Percentiles rank a stretch among this genome's conserved stretches.
Conservation (phyloP, 2,329 filamentous ascomycete species). For the Hypoxylon sp. region DNA sequence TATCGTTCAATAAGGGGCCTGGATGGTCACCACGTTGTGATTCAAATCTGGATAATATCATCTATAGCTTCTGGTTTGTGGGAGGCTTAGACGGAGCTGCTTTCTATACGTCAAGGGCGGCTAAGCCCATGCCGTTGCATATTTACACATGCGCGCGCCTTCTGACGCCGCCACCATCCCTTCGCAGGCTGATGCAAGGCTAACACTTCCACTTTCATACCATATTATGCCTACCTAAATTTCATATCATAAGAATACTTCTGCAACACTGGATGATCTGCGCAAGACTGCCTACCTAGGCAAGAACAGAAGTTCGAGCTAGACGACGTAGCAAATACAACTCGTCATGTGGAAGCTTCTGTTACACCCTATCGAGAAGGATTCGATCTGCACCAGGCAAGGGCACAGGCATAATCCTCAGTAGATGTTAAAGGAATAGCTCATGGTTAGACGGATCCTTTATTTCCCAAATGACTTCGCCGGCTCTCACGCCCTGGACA, state of each 20-base stretch:
- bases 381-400: constrained; percentile 19
- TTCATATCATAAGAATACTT: neutral
- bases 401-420: neutral
- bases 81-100: neutral
- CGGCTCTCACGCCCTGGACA: constrained; percentile 4
- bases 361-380: neutral
- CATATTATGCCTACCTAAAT: neutral
- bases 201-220: neutral
- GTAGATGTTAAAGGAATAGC: neutral
- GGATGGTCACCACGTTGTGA: neutral
- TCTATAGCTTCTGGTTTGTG: neutral
- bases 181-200: neutral
- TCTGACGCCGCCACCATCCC: neutral
- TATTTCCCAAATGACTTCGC: neutral
- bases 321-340: neutral
- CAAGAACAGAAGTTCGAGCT: neutral
- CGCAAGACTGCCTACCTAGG: neutral
- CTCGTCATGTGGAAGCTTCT: neutral
- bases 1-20: neutral
- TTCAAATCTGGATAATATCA: neutral
- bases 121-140: neutral
- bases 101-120: neutral
- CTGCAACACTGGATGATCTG: neutral
- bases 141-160: neutral
- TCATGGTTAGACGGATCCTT: neutral